Base-by-base conservation (phyloP, 495 filamentous ascomycete genomes). In the Geoglossum glabrum region DNA sequence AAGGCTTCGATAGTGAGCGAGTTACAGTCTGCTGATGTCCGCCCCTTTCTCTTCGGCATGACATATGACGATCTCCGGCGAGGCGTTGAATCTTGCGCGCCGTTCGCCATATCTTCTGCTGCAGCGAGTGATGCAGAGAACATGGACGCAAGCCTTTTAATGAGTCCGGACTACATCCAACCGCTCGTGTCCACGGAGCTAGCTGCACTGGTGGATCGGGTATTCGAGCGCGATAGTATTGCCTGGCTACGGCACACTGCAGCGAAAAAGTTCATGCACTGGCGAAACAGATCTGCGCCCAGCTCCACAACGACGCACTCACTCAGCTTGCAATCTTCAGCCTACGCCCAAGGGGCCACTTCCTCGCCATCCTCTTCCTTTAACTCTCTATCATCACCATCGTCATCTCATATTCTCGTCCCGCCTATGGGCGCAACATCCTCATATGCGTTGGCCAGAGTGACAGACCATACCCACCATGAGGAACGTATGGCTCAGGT, bases 101-200 rank as follows among this genome's bases (percentile, higher is more conserved):
- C 87, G 8, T 95, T 85, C 67, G 82, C 88, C 8, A 77, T 95
- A 43, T 97, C 93, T 25, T 93, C 86, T 21, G 79, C 78, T 13
- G 75, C 81, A 38, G 80, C 78, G 11, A 79, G 79, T 54, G 89
- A 99, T 67, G 71, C 82, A 54, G 89, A 95, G 25, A 83, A 76
- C 49, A 95, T 99, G 87, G 92, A 99, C 64, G 92, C 92, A 28
- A 93, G 86, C 64, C 78, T 92, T 0, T 74, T 99, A 15, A 99
- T 99, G 92, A 87, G 80, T 50, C 82, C 93, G 2, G 85, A 90
- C 62, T 99, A 99, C 67, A 74, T 95, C 19, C 84, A 87, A 58
- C 93, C 93, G 3, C 74, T 97, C 1, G 69, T 87, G 11, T 66
- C 76, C 28, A 90, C 88, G 23, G 93, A 99, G 60, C 77, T 99